A percentile compares a stretch with the other conserved stretches of the same genome.
phyloP scores from a whole-genome alignment of 2,329 filamentous ascomycete genomes.

The Pseudogymnoascus sp. region DNA sequence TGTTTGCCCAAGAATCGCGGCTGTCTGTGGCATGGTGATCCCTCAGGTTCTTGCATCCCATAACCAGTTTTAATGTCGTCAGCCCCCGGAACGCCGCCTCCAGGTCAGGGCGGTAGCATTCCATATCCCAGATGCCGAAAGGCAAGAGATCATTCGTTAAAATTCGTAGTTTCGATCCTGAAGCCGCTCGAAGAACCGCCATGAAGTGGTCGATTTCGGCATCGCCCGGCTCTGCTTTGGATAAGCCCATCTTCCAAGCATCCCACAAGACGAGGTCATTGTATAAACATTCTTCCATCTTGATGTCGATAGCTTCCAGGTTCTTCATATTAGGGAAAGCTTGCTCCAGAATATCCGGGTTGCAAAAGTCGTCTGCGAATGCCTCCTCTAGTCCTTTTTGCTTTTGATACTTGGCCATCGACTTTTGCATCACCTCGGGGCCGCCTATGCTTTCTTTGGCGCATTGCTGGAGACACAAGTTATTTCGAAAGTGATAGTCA shows the following conservation, averaged over 20 bases:
- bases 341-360: slow-evolving; percentile 13
- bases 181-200: slow-evolving; percentile 4
- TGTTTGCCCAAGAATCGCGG: background rate
- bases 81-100: background rate
- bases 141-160: background rate
- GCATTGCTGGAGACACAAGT: slow-evolving; percentile 24
- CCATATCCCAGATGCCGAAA: background rate
- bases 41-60: background rate
- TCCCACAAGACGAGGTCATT: background rate
- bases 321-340: slow-evolving; percentile 18
- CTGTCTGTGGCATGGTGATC: background rate
- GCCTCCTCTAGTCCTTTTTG: slow-evolving; percentile 25
- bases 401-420: slow-evolving; percentile 25
- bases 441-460: slow-evolving; percentile 22
- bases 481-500: slow-evolving; percentile 26
- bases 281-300: slow-evolving; percentile 6
- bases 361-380: slow-evolving; percentile 19
- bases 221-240: background rate
- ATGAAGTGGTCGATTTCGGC: slow-evolving; percentile 2
- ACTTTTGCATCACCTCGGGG: slow-evolving; percentile 23
- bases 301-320: slow-evolving; percentile 19
- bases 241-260: slow-evolving; percentile 1
- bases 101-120: background rate
- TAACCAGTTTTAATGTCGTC: background rate
- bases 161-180: background rate